Evolutionary conservation across 23 red algal species (phyloP).

Genomic region (Gracilariopsis chorda): DNA sequence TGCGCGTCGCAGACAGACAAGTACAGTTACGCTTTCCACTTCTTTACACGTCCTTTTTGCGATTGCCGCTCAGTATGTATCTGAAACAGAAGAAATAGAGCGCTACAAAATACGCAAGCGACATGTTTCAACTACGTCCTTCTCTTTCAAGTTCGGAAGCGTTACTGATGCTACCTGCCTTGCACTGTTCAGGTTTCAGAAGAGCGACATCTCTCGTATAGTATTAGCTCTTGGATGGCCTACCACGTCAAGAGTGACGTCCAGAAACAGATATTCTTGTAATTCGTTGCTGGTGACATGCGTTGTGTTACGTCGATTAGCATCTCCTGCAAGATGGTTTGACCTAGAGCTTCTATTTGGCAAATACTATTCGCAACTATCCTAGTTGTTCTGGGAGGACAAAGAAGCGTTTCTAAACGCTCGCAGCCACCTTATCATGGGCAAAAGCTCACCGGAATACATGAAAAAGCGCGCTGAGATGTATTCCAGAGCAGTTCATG

Average conservation of each 20-base stretch:
- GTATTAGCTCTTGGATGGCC: neutral
- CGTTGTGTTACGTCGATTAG: neutral
- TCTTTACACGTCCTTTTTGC: no score
- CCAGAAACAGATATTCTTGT: neutral
- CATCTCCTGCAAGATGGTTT: no score
- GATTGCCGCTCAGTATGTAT: no score
- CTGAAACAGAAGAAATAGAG: no score
- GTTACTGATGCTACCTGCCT: neutral
- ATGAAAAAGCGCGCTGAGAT: no score
- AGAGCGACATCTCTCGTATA: neutral
- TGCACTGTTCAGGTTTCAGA: neutral
- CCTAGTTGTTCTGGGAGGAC: no score
- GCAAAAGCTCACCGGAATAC: neutral
- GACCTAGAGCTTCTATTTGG: no score
- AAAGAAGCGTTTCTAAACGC: neutral
- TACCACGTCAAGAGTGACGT: neutral
- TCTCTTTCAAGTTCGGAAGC: no score
- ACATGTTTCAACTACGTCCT: no score
- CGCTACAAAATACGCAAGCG: no score
- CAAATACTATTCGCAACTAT: neutral
- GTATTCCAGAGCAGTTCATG: neutral
- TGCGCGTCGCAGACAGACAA: no score
- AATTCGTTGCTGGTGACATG: neutral
- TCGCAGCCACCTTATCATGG: neutral
- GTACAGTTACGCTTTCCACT: no score